A percentile compares a stretch with the other conserved stretches of the same genome.
phyloP scores from a whole-genome alignment of 345 rosid genomes.

The Firmiana major region DNA sequence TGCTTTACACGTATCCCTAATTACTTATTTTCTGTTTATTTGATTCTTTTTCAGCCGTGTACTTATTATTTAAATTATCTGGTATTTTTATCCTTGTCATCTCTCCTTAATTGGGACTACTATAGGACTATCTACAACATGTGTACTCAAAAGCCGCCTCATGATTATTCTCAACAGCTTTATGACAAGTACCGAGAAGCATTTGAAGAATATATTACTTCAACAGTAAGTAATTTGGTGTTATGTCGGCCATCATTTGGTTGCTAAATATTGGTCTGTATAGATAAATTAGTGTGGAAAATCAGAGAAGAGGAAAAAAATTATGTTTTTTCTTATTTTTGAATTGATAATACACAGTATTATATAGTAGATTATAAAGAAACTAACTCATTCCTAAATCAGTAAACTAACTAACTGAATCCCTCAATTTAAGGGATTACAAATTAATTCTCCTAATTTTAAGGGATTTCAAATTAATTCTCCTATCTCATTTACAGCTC shows the following conservation, averaged over 20 bases:
- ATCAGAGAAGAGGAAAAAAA: too few relatives aligned
- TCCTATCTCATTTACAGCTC: too few relatives aligned
- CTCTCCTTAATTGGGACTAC: background rate
- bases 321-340: too few relatives aligned
- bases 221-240: constrained; percentile 45
- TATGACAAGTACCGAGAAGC: constrained; percentile 77
- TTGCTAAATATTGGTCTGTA: background rate
- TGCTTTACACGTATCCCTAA: constrained; percentile 60
- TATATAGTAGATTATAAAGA: too few relatives aligned
- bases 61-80: background rate
- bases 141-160: constrained; percentile 90
- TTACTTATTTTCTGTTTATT: constrained; percentile 10
- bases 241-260: background rate
- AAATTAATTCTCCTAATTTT: too few relatives aligned
- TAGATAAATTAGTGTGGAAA: background rate
- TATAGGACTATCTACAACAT: constrained; percentile 67
- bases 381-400: too few relatives aligned
- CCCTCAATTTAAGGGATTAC: too few relatives aligned
- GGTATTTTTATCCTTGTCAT: background rate
- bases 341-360: too few relatives aligned
- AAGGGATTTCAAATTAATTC: too few relatives aligned
- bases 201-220: constrained; percentile 58
- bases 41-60: background rate
- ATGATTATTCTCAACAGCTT: constrained; percentile 80
- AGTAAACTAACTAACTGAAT: too few relatives aligned